A percentile compares a stretch with the other conserved stretches of the same genome.
Evolutionary conservation across 257 asterid genomes (phyloP).

Genomic region (Cruciata laevipes): DNA sequence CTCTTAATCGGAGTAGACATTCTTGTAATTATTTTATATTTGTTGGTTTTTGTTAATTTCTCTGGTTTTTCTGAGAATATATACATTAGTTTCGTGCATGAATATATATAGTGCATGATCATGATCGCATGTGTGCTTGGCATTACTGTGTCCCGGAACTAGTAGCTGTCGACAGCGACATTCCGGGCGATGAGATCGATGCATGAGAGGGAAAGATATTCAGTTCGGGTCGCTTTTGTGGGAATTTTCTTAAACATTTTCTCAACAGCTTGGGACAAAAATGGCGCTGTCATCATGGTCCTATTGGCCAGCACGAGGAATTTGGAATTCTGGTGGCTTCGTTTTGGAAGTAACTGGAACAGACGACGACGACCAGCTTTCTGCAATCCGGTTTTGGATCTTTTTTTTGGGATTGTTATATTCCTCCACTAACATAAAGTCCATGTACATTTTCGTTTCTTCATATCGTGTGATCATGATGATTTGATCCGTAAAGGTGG

Average conservation of each 20-base stretch:
- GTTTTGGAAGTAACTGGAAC: not conserved
- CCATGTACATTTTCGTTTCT: not conserved
- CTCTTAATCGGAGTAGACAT: conserved; percentile 33
- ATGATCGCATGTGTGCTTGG: conserved; percentile 17
- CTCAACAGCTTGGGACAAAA: conserved; percentile 12
- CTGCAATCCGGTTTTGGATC: not conserved
- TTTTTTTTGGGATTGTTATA: not conserved
- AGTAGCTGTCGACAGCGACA: conserved; percentile 16
- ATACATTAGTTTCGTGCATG: not conserved
- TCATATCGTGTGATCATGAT: not conserved
- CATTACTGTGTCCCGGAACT: conserved; percentile 18
- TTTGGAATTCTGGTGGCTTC: not conserved
- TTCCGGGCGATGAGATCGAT: conserved; percentile 19
- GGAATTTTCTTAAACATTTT: conserved; percentile 1
- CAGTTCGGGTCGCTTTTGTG: not conserved
- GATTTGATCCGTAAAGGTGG: not conserved
- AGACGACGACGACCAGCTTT: not conserved
- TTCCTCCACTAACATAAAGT: not conserved
- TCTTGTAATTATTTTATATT: not conserved
- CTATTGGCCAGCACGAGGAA: conserved; percentile 7
- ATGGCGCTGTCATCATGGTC: conserved; percentile 3
- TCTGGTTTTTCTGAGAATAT: not conserved
- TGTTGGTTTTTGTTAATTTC: not conserved
- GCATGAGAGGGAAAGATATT: conserved; percentile 15
- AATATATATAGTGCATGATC: conserved; percentile 3